These are phyloP conservation scores for Globisporangium solare DNA, from an alignment of 352 stramenopile species.

Conservation along the genomic window DNA sequence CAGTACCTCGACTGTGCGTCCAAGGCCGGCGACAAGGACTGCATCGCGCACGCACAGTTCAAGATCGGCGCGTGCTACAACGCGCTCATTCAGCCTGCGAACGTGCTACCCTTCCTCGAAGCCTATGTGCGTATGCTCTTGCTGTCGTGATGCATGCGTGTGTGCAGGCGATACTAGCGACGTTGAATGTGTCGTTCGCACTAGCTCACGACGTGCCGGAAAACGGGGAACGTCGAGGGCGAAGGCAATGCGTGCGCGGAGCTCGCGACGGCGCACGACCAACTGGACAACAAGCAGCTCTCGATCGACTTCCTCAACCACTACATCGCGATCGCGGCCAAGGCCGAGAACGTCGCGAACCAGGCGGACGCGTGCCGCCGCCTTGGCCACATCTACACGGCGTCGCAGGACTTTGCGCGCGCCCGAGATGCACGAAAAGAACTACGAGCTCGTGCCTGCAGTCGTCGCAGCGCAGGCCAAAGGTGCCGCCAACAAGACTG, in stretches of 20 bases:
- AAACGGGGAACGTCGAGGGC: slow-evolving; percentile 52
- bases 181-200: neutral
- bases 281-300: slow-evolving; percentile 68
- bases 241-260: slow-evolving; percentile 84
- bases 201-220: slow-evolving; percentile 51
- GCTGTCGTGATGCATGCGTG: neutral
- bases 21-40: slow-evolving; percentile 59
- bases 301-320: slow-evolving; percentile 88
- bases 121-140: slow-evolving; percentile 40
- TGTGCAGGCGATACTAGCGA: neutral
- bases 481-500: slow-evolving; percentile 21
- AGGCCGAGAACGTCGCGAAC: slow-evolving; percentile 79
- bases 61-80: slow-evolving; percentile 81
- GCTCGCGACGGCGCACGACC: slow-evolving; percentile 86
- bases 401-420: slow-evolving; percentile 68
- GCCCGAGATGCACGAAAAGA: slow-evolving; percentile 88
- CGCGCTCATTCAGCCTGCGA: slow-evolving; percentile 41
- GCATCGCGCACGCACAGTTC: slow-evolving; percentile 55
- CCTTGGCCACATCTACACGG: slow-evolving; percentile 84
- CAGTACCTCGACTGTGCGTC: slow-evolving; percentile 64
- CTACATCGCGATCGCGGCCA: slow-evolving; percentile 72
- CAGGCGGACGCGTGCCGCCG: slow-evolving; percentile 84
- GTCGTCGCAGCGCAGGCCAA: slow-evolving; percentile 26
- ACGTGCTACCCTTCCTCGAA: slow-evolving; percentile 83
- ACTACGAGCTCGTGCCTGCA: slow-evolving; percentile 78